Conservation (phyloP, 176 grass and related monocot species). For the Cenchrus americanus region DNA sequence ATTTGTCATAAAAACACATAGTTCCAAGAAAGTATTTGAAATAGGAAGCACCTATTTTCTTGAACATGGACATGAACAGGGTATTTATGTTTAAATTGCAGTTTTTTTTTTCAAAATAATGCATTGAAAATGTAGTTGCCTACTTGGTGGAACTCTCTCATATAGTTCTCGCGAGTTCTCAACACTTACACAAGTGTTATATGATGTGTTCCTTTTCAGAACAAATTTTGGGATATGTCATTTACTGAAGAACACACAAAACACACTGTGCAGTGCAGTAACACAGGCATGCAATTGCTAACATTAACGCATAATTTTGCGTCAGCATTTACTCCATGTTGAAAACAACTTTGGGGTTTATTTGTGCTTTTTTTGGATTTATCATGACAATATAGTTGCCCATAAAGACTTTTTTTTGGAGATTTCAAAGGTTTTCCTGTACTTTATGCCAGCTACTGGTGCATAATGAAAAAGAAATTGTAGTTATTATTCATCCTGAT, state of each 20-base stretch:
- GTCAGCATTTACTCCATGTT: neutral
- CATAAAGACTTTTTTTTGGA: no score
- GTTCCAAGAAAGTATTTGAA: neutral
- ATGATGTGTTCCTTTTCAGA: neutral
- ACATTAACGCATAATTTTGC: neutral
- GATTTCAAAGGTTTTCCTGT: no score
- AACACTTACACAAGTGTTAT: neutral
- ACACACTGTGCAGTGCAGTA: neutral
- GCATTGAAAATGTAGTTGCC: neutral
- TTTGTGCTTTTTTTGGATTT: neutral
- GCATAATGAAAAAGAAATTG: no score
- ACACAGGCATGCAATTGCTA: neutral
- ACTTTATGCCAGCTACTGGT: no score
- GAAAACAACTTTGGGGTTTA: neutral
- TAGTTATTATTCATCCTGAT: no score
- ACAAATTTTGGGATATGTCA: neutral
- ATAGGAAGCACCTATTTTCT: neutral
- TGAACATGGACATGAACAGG: neutral
- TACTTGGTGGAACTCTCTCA: neutral
- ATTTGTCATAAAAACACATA: neutral
- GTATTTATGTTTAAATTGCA: neutral
- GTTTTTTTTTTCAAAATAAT: neutral
- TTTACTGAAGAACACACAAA: neutral
- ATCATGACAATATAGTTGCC: neutral
- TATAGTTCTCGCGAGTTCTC: neutral